Conservation (phyloP, 2,329 filamentous ascomycete genomes). For the Colletotrichum limetticola region DNA sequence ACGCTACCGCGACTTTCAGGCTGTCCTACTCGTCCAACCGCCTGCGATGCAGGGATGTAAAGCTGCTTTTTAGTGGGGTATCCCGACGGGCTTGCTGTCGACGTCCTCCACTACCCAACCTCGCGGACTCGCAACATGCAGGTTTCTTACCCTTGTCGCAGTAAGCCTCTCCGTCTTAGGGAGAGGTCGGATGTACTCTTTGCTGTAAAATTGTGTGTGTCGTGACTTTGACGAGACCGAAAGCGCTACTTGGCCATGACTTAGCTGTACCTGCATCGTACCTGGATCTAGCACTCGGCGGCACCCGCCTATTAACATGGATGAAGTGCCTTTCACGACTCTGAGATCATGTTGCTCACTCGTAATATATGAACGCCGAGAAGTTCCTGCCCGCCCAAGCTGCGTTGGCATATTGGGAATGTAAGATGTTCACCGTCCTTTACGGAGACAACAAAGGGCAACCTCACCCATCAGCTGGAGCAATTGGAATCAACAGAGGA, state of each 20-base stretch:
- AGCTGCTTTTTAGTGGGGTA: constrained; percentile 26
- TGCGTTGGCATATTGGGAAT: background rate
- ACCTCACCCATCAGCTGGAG: background rate
- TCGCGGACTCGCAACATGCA: constrained; percentile 15
- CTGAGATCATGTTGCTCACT: background rate
- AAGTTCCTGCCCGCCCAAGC: too few species aligned
- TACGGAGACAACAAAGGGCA: background rate
- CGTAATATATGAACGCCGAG: background rate
- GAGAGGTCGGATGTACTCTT: background rate
- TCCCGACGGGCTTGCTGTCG: background rate
- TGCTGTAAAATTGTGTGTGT: background rate
- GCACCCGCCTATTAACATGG: background rate
- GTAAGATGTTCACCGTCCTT: background rate
- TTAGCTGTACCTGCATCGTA: background rate
- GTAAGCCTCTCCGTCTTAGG: background rate
- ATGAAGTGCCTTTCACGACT: background rate
- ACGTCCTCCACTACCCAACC: constrained; percentile 24
- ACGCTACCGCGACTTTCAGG: constrained; percentile 7
- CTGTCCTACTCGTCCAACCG: constrained; percentile 16
- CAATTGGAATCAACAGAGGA: background rate
- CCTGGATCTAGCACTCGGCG: background rate
- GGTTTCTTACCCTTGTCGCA: constrained; percentile 12
- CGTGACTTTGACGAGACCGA: background rate
- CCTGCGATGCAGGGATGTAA: constrained; percentile 25
- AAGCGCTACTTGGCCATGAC: background rate